phyloP scores from a whole-genome alignment of 768 basidiomycete species.

The Macrolepiota albuminosa region DNA sequence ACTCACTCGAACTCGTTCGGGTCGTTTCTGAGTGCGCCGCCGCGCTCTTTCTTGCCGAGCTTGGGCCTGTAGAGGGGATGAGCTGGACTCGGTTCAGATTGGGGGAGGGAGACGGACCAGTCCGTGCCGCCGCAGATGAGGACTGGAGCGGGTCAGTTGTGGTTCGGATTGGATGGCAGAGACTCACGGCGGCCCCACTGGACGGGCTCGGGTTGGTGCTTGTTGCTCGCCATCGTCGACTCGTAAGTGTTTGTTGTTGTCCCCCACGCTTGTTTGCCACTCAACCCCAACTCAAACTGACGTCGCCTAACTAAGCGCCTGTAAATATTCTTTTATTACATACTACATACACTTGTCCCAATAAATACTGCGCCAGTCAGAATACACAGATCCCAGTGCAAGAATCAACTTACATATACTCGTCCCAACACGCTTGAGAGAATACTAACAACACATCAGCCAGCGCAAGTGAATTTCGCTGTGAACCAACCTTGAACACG shows the following conservation, averaged over 20 bases:
- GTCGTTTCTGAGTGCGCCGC: constrained; percentile 39
- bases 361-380: constrained; percentile 12
- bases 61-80: constrained; percentile 48
- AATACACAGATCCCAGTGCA: neutral
- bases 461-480: constrained; percentile 3
- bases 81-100: neutral
- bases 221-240: constrained; percentile 11
- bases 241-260: constrained; percentile 10
- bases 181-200: constrained; percentile 14
- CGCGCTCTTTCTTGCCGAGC: constrained; percentile 71
- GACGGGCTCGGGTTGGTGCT: constrained; percentile 1
- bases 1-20: constrained; percentile 35
- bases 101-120: constrained; percentile 50
- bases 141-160: constrained; percentile 38
- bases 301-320: constrained; percentile 1
- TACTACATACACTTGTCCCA: constrained; percentile 4
- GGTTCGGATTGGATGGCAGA: neutral
- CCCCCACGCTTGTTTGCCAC: constrained; percentile 9
- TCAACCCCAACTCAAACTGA: constrained; percentile 5
- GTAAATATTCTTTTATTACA: neutral
- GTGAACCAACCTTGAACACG: constrained; percentile 34
- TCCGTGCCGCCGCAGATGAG: constrained; percentile 84
- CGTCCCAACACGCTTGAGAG: constrained; percentile 38
- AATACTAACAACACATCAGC: constrained; percentile 28
- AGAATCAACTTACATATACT: constrained; percentile 33